phyloP scores from a whole-genome alignment of 768 basidiomycete genomes.

The Boletellus ananas region DNA sequence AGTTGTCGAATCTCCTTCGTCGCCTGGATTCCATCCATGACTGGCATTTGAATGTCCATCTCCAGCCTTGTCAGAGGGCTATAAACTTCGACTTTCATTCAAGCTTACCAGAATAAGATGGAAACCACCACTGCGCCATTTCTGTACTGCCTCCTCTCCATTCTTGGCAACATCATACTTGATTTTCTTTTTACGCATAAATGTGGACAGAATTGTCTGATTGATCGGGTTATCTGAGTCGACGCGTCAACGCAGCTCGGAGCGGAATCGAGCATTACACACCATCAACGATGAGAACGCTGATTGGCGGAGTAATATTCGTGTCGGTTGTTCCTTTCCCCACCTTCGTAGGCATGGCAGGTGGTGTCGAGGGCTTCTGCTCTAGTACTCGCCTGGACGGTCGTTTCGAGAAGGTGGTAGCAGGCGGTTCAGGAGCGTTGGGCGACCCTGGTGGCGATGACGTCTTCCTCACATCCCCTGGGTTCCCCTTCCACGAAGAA shows the following conservation, averaged over 20 bases:
- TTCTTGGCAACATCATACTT: constrained; percentile 93
- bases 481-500: constrained; percentile 24
- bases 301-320: constrained; percentile 91
- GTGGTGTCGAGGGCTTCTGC: constrained; percentile 24
- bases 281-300: constrained; percentile 98
- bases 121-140: constrained; percentile 90
- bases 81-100: background rate
- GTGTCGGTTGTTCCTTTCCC: constrained; percentile 52
- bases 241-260: constrained; percentile 11
- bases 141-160: constrained; percentile 92
- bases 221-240: constrained; percentile 93
- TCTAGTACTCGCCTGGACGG: constrained; percentile 31
- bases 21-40: constrained; percentile 97
- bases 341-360: constrained; percentile 40
- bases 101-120: constrained; percentile 87
- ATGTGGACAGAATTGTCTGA: constrained; percentile 94
- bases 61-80: constrained; percentile 32
- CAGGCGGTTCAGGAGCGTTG: constrained; percentile 20
- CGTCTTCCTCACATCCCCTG: constrained; percentile 29
- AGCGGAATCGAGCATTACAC: constrained; percentile 25
- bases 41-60: constrained; percentile 99
- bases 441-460: constrained; percentile 36
- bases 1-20: constrained; percentile 91
- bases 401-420: constrained; percentile 27
- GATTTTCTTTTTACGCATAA: constrained; percentile 94